A percentile compares a stretch with the other conserved stretches of the same genome.
phyloP scores from a whole-genome alignment of 2,329 filamentous ascomycete genomes.

The Talaromyces funiculosus region DNA sequence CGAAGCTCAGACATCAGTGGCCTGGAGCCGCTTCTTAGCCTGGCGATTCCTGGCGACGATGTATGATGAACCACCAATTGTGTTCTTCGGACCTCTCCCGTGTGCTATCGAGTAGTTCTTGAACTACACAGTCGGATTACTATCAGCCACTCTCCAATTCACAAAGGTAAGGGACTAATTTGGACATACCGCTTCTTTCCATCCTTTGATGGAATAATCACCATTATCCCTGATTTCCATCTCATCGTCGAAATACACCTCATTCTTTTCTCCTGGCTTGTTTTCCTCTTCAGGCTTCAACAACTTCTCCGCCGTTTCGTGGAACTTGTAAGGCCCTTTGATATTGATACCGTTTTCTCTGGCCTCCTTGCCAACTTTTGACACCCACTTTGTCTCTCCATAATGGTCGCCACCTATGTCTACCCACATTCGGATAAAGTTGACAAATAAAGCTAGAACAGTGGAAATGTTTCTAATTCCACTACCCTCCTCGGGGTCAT shows the following conservation, averaged over 20 bases:
- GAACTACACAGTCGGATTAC: constrained; percentile 1
- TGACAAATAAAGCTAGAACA: constrained; percentile 6
- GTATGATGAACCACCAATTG: constrained; percentile 8
- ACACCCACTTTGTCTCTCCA: constrained; percentile 9
- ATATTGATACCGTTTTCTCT: background rate
- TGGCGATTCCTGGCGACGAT: constrained; percentile 1
- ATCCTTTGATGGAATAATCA: constrained; percentile 9
- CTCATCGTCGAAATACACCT: background rate
- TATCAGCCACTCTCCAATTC: background rate
- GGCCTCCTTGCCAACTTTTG: constrained; percentile 4
- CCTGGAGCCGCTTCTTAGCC: background rate
- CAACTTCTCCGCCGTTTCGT: background rate
- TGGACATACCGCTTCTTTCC: constrained; percentile 7
- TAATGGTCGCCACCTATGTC: constrained; percentile 1
- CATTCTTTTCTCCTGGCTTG: background rate
- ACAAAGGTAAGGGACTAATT: background rate
- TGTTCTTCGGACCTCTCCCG: background rate
- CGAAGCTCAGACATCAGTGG: background rate
- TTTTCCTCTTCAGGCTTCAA: background rate
- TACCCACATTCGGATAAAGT: constrained; percentile 1
- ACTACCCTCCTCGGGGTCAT: background rate
- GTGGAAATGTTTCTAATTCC: constrained; percentile 2
- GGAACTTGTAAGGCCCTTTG: constrained; percentile 8
- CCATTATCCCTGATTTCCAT: constrained; percentile 2
- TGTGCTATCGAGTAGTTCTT: constrained; percentile 1